Conservation (phyloP, 1,284 basidiomycete genomes). For the Apiotrichum gracile region DNA sequence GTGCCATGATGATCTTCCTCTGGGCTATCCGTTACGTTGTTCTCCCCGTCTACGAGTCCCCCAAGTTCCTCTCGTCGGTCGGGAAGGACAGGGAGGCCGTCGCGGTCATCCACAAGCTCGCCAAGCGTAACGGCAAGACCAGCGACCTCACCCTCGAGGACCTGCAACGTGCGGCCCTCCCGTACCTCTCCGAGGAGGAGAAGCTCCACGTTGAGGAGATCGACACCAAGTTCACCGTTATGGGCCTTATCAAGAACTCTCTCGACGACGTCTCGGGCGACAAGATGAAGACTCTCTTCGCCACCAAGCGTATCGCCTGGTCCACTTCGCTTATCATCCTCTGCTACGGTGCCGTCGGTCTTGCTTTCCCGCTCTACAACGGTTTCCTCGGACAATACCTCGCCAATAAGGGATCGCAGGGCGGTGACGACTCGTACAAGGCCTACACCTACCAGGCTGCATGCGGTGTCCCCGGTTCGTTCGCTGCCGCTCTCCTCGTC, state of each 20-base stretch:
- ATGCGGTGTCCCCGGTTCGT: constrained; percentile 56
- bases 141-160: constrained; percentile 52
- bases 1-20: constrained; percentile 50
- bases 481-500: constrained; percentile 55
- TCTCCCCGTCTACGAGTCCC: constrained; percentile 55
- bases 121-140: constrained; percentile 53
- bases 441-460: constrained; percentile 51
- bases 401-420: constrained; percentile 22
- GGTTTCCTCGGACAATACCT: constrained; percentile 56
- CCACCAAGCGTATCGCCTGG: constrained; percentile 51
- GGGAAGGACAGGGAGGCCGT: constrained; percentile 58
- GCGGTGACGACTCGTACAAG: constrained; percentile 48
- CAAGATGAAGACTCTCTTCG: constrained; percentile 54
- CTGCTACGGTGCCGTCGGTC: constrained; percentile 57
- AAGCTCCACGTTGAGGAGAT: constrained; percentile 12
- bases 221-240: constrained; percentile 26
- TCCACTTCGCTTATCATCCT: constrained; percentile 55
- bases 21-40: constrained; percentile 39
- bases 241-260: constrained; percentile 45
- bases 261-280: constrained; percentile 51
- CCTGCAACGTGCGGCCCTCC: constrained; percentile 43
- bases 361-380: constrained; percentile 53
- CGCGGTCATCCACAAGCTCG: constrained; percentile 49
- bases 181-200: constrained; percentile 23
- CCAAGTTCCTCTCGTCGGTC: constrained; percentile 57